These are phyloP conservation scores for Balansia obtecta DNA, from an alignment of 2,329 filamentous ascomycete species.

Conservation along the genomic window DNA sequence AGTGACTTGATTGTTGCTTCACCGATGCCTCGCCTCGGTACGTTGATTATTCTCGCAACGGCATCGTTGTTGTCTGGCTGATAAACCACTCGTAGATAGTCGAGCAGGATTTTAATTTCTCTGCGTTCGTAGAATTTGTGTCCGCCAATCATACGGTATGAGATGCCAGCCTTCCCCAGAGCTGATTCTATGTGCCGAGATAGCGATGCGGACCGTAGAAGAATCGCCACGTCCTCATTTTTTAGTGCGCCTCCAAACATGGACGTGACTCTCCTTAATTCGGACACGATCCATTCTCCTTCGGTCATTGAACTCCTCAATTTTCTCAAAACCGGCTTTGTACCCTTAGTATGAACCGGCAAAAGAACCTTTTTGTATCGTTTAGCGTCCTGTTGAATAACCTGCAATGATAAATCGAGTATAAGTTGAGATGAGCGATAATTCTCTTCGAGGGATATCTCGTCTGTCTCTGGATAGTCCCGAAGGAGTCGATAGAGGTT, in stretches of 20 bases:
- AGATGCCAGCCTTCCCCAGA: slow-evolving; percentile 66
- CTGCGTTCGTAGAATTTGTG: slow-evolving; percentile 82
- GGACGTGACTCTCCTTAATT: slow-evolving; percentile 58
- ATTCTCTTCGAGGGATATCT: slow-evolving; percentile 83
- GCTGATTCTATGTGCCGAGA: slow-evolving; percentile 79
- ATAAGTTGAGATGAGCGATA: slow-evolving; percentile 87
- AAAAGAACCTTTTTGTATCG: slow-evolving; percentile 70
- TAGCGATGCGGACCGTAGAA: slow-evolving; percentile 72
- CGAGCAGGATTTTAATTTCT: slow-evolving; percentile 76
- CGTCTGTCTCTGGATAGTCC: slow-evolving; percentile 65
- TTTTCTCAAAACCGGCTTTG: slow-evolving; percentile 67
- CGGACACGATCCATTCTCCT: slow-evolving; percentile 77
- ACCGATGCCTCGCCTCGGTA: slow-evolving; percentile 69
- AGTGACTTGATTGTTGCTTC: slow-evolving; percentile 64
- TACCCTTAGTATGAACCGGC: slow-evolving; percentile 69
- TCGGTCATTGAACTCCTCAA: slow-evolving; percentile 60
- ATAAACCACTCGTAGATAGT: slow-evolving; percentile 77
- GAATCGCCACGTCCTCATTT: slow-evolving; percentile 69
- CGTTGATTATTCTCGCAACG: slow-evolving; percentile 71
- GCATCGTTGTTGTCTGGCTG: slow-evolving; percentile 83
- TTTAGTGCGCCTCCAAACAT: slow-evolving; percentile 64
- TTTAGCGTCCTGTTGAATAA: slow-evolving; percentile 81
- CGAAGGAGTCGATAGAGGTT: slow-evolving; percentile 70
- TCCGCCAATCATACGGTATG: slow-evolving; percentile 87
- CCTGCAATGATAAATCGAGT: slow-evolving; percentile 61